Conservation (phyloP, 164 flowering plant genomes). For the Taxillus chinensis region DNA sequence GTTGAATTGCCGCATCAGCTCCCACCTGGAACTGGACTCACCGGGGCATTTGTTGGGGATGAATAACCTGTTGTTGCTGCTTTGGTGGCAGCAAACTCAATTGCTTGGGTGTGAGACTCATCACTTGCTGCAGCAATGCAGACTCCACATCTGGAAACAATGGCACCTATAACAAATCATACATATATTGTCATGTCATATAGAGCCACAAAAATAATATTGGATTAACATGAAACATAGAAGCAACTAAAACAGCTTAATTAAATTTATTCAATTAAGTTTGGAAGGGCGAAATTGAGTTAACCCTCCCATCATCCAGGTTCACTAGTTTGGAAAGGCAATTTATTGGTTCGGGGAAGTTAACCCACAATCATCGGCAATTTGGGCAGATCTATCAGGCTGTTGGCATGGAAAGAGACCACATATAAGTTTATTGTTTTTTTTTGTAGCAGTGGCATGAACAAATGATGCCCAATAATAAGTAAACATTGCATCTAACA, state of each 20-base stretch:
- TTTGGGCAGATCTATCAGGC: conserved; percentile 26
- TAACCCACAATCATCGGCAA: conserved; percentile 17
- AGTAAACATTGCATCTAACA: too few species aligned
- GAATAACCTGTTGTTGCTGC: conserved; percentile 81
- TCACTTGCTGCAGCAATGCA: conserved; percentile 73
- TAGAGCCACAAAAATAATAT: too few species aligned
- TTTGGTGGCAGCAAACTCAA: conserved; percentile 82
- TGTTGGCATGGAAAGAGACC: conserved; percentile 17
- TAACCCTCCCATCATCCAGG: conserved; percentile 45
- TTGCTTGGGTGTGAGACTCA: conserved; percentile 82
- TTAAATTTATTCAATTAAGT: too few species aligned
- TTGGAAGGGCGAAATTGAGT: conserved; percentile 15
- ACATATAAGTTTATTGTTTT: background rate
- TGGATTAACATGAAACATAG: too few species aligned
- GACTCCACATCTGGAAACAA: conserved; percentile 61
- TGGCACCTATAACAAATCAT: conserved; percentile 28
- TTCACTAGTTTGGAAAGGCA: conserved; percentile 47
- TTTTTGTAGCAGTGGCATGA: too few species aligned
- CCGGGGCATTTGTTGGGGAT: conserved; percentile 72
- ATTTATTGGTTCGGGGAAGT: conserved; percentile 22
- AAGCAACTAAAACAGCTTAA: too few species aligned
- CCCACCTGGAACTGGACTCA: conserved; percentile 21
- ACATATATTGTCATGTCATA: too few species aligned
- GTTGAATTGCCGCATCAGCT: too few species aligned
- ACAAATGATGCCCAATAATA: too few species aligned